phyloP scores from a whole-genome alignment of 2,329 filamentous ascomycete species.

The Knufia fluminis region DNA sequence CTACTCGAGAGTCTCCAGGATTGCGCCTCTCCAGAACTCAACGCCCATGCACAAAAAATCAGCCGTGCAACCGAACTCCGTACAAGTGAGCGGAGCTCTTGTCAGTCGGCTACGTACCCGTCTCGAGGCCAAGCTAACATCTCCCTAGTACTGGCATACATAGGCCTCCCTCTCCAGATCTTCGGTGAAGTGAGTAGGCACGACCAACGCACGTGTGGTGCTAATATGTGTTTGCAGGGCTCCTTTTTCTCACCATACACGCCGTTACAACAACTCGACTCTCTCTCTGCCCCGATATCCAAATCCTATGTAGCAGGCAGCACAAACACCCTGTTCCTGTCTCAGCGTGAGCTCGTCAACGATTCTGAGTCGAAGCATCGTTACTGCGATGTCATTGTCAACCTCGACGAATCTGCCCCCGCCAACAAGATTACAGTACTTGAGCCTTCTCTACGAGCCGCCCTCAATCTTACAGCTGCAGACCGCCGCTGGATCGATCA shows the following conservation, averaged over 20 bases:
- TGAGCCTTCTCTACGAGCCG: conserved; percentile 65
- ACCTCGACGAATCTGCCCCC: conserved; percentile 64
- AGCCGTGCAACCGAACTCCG: conserved; percentile 73
- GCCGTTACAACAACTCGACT: conserved; percentile 86
- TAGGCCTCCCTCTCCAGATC: conserved; percentile 88
- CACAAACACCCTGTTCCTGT: conserved; percentile 85
- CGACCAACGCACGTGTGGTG: conserved; percentile 45
- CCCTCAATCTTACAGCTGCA: conserved; percentile 69
- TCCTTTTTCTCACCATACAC: conserved; percentile 96
- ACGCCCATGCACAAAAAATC: conserved; percentile 67
- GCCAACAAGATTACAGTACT: conserved; percentile 65
- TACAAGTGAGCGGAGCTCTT: conserved; percentile 82
- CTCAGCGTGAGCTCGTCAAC: conserved; percentile 46
- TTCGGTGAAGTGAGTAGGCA: conserved; percentile 64
- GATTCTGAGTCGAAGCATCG: conserved; percentile 56
- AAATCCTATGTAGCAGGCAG: conserved; percentile 97
- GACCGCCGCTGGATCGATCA: conserved; percentile 96
- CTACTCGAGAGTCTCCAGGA: conserved; percentile 87
- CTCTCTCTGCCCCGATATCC: conserved; percentile 84
- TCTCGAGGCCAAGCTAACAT: conserved; percentile 20
- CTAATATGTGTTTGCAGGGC: conserved; percentile 48
- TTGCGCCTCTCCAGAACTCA: conserved; percentile 86
- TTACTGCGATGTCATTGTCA: conserved; percentile 93
- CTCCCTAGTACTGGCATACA: conserved; percentile 65
- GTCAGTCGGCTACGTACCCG: conserved; percentile 31